Conservation (phyloP, 2,329 filamentous ascomycete genomes). For the Diaporthe citri region DNA sequence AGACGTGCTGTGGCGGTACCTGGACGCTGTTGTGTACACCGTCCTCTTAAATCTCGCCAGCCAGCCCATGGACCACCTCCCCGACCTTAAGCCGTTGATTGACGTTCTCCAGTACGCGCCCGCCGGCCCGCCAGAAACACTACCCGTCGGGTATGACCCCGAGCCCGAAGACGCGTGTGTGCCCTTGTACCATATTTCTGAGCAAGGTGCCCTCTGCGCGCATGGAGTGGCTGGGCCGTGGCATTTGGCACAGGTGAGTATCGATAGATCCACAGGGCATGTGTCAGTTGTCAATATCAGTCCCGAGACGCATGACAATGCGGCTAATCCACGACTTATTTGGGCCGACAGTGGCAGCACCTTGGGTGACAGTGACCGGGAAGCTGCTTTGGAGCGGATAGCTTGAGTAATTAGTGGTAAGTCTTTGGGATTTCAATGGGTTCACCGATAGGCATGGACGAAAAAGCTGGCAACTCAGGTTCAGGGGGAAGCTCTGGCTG, state of each 20-base stretch:
- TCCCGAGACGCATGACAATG: neutral
- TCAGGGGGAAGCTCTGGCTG: too few species aligned
- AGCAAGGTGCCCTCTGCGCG: neutral
- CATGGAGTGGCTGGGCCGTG: neutral
- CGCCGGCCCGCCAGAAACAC: neutral
- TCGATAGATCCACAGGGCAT: neutral
- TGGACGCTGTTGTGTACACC: neutral
- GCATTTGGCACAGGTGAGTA: neutral
- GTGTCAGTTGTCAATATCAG: neutral
- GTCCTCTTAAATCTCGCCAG: neutral
- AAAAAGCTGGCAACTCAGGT: neutral
- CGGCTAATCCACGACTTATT: neutral
- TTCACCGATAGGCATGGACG: neutral
- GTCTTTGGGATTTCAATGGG: neutral
- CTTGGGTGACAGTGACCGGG: neutral
- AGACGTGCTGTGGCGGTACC: neutral
- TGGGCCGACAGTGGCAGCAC: neutral
- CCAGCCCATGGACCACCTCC: neutral
- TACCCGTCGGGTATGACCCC: neutral
- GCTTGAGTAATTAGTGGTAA: neutral
- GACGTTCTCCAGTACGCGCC: neutral
- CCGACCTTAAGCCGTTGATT: neutral
- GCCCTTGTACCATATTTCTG: neutral
- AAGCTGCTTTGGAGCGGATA: neutral
- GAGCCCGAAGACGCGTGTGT: neutral